Evolutionary conservation across 1,139 yeast species (phyloP).

Genomic region (Geotrichum siamense): DNA sequence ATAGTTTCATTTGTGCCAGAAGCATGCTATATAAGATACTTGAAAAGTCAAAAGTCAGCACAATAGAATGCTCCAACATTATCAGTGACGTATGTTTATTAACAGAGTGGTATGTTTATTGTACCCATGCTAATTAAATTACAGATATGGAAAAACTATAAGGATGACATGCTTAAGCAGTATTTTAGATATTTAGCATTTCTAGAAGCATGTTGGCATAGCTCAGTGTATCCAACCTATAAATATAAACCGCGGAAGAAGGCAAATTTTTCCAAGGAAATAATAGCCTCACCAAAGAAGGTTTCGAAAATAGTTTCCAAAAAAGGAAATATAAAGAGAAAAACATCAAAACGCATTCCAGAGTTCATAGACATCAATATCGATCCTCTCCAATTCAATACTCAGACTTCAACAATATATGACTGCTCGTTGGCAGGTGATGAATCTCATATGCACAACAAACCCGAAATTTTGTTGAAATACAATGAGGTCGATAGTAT

Average conservation of each 20-base stretch:
- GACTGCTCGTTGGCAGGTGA: not conserved
- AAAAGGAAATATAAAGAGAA: not conserved
- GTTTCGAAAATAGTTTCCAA: not conserved
- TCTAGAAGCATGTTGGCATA: conserved; percentile 12
- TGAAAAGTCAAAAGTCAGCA: conserved; percentile 7
- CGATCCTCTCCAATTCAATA: not conserved
- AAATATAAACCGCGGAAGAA: conserved; percentile 10
- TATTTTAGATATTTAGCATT: conserved; percentile 10
- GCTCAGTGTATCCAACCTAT: conserved; percentile 10
- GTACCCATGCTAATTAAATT: not conserved
- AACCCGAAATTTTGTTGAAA: no score
- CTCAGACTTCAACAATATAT: not conserved
- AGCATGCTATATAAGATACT: conserved; percentile 10
- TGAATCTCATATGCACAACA: not conserved
- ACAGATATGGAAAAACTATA: conserved; percentile 7
- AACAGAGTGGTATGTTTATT: no score
- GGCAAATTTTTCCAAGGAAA: conserved; percentile 1
- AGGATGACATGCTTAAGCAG: conserved; percentile 6
- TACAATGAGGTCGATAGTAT: no score
- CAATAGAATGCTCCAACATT: conserved; percentile 11
- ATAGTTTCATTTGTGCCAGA: conserved; percentile 13
- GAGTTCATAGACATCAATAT: not conserved
- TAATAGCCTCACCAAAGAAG: not conserved
- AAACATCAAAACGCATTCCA: not conserved
- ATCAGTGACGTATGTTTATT: conserved; percentile 13